Base-by-base conservation (phyloP, 306 rosid genomes). In the Cajanus cajan region DNA sequence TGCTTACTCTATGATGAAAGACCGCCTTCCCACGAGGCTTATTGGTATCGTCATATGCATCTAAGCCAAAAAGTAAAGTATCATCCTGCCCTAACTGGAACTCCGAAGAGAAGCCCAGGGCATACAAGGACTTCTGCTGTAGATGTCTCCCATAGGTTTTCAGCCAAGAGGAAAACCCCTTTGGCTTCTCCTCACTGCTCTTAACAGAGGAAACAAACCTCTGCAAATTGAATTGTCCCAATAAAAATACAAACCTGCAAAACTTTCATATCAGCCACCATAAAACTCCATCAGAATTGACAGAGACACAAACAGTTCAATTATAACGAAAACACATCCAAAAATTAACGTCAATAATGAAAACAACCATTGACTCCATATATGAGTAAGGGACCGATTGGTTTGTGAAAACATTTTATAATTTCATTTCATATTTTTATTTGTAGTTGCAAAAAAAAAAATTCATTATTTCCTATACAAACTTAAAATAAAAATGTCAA, bases 201-300 rank as follows among this genome's bases (percentile, higher is more conserved):
- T 78, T 82, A 41, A 92, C 82, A 19, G 89, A 83, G 15, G 95
- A 84, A 22, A 87, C 19, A 48, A 92, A 90, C 83, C 83, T 92
- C 86, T 94, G 95, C 83, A 92, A 75, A 86, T 92, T 86, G 92
- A 94, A 94, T 87, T 92, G 97, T 50, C 95, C 98, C 68, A 94
- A 82, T 39, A 92, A 68, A 64, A 86, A 76, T 31, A 71, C 83
- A 51, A 85, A 55, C 93, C 98, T 94, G 93, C 92, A 87, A 71
- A 85, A 69, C 86, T 84, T 75, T 65, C 78, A 73, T 66, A 83
- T 84, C 81, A 85, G 67, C 52, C 69, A 74, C 59, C 34, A 66
- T 15, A n/a, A 48, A 73, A 79, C 43, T 24, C 78, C 12, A 41
- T 16, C 12, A 41, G 48, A 55, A 74, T 55, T 47, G 25, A 14